Conservation (phyloP, 2,329 filamentous ascomycete species). For the Immersiporthe knoxdaviesiana region DNA sequence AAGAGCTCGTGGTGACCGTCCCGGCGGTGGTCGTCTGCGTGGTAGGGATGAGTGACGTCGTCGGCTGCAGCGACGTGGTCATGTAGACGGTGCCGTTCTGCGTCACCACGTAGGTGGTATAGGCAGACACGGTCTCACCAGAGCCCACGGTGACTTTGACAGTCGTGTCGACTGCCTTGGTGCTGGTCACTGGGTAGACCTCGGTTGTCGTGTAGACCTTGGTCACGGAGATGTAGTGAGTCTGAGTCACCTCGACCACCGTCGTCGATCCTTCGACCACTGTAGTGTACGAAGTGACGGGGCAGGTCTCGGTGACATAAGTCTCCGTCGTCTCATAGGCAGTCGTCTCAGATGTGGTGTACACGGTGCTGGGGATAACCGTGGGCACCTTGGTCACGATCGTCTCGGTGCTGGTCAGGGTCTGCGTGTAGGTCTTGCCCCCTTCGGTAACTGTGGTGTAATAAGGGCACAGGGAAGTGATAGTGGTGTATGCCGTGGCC, state of each 20-base stretch:
- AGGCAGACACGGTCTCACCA: constrained; percentile 41
- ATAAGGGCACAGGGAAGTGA: constrained; percentile 22
- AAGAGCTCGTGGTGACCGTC: constrained; percentile 24
- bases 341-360: constrained; percentile 42
- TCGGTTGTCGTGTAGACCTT: constrained; percentile 36
- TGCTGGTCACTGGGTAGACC: constrained; percentile 47
- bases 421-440: constrained; percentile 27
- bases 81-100: constrained; percentile 35
- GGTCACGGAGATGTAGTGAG: constrained; percentile 45
- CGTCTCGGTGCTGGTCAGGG: constrained; percentile 27
- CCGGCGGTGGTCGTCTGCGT: constrained; percentile 35
- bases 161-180: constrained; percentile 45
- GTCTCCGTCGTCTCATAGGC: constrained; percentile 41
- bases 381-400: constrained; percentile 32
- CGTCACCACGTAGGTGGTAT: constrained; percentile 42
- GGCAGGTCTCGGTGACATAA: constrained; percentile 44
- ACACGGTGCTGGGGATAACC: constrained; percentile 33
- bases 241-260: constrained; percentile 47
- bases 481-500: constrained; percentile 16
- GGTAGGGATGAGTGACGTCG: constrained; percentile 38
- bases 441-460: constrained; percentile 25
- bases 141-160: constrained; percentile 42
- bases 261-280: constrained; percentile 46
- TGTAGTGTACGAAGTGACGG: constrained; percentile 48
- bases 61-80: constrained; percentile 34